Evolutionary conservation across 495 filamentous ascomycete species (phyloP), one percentile per base, ranked within the genome.

Genomic region (Aspergillus biplanus): DNA sequence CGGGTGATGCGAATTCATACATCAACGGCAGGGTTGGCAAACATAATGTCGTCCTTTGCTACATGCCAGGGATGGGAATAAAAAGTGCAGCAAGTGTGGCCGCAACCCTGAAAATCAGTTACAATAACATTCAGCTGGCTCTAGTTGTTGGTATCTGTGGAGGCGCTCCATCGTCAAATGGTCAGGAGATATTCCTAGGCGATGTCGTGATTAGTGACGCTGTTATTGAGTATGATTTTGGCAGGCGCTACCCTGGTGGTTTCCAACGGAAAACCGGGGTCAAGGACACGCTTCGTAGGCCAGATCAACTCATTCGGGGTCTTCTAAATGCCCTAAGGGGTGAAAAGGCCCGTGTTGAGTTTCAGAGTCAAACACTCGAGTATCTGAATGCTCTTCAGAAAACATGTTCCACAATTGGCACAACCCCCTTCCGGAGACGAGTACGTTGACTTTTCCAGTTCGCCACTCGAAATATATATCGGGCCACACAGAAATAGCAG

Each of bases 171-270:
- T 48, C 44, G 50, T n/a, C 48, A 1, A 59, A 63, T 12, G 33
- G 27, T 13, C 48, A 56, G 6, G 69, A 72, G 27, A 64, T 76
- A 8, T 53, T 77, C 12, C 62, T 80, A 2, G 79, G 80, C n/a
- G 78, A 83, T 63, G 78, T 82, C 1, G 61, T 82, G 18, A 73
- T 83, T n/a, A 42, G 61, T 73, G 7, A 66, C 77, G 8, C 32
- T 6, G 7, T 60, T 32, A 48, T 60, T 16, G 69, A 80, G 37
- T 71, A 74, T 56, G 74, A 77, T 37, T 67, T 72, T 56, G 76
- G 77, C 12, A 60, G 70, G 31, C 73, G 63, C 33, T 66, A 61
- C 35, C 64, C 67, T 0, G 62, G n/a, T n/a, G n/a, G n/a, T n/a
- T n/a, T n/a, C n/a, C n/a, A n/a, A n/a, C n/a, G n/a, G n/a, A n/a